Evolutionary conservation across 2,329 filamentous ascomycete genomes (phyloP).

Genomic region (Ascomycota sp.): DNA sequence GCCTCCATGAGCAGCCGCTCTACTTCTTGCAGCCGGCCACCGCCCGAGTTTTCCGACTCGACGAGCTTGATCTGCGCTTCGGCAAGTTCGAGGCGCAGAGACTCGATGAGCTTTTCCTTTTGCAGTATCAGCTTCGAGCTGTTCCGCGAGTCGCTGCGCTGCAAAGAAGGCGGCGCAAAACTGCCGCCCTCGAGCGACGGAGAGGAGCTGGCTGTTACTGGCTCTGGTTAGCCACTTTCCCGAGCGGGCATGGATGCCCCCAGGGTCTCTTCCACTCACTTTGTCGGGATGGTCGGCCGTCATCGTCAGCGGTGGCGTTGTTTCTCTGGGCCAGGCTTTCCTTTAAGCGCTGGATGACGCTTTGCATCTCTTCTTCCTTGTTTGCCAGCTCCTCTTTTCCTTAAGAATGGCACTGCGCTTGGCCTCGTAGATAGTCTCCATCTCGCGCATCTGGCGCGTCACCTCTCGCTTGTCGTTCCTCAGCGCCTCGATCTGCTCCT

Average conservation of each 20-base stretch:
- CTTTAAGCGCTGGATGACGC: conserved; percentile 78
- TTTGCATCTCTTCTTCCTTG: conserved; percentile 76
- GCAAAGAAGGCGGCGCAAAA: conserved; percentile 73
- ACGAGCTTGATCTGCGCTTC: conserved; percentile 91
- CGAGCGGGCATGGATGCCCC: not conserved
- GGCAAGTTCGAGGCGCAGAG: conserved; percentile 73
- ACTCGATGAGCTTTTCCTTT: conserved; percentile 93
- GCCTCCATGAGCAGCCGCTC: conserved; percentile 79
- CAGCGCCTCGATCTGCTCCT: conserved; percentile 62
- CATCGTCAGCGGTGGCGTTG: conserved; percentile 29
- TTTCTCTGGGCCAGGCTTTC: conserved; percentile 67
- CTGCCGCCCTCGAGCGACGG: conserved; percentile 54
- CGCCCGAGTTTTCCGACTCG: conserved; percentile 82
- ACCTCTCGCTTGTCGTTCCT: conserved; percentile 73
- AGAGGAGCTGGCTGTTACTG: conserved; percentile 29
- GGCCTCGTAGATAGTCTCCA: conserved; percentile 81
- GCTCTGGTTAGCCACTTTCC: conserved; percentile 5
- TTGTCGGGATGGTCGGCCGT: conserved; percentile 35
- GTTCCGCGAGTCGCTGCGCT: conserved; percentile 74
- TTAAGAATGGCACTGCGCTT: conserved; percentile 74
- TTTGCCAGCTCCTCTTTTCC: conserved; percentile 78
- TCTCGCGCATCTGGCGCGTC: conserved; percentile 66
- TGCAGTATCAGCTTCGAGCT: conserved; percentile 80
- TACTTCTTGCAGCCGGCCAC: conserved; percentile 72
- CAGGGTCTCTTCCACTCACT: conserved; percentile 18